Conservation (phyloP, 192 early-diverging fungal species). For the Rhizoclosmatium globosum region DNA sequence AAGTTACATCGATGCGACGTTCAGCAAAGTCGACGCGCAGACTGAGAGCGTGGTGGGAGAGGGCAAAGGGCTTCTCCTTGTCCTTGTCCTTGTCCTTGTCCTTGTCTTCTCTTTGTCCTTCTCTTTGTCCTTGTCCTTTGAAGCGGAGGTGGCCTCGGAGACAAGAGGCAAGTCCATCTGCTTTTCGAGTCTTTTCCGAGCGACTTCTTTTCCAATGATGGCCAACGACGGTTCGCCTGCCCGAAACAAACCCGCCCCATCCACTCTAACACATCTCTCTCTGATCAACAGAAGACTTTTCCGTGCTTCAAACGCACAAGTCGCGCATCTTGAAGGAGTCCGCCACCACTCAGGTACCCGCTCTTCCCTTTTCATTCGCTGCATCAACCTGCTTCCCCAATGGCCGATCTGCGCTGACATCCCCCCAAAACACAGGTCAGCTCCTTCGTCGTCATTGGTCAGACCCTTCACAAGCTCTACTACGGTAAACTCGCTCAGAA, state of each 20-base stretch:
- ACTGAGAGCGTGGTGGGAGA: background rate
- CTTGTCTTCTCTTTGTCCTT: background rate
- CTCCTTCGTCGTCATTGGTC: constrained; percentile 65
- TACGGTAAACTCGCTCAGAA: constrained; percentile 34
- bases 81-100: background rate
- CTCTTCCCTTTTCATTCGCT: background rate
- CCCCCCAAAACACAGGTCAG: constrained; percentile 36
- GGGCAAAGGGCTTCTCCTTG: background rate
- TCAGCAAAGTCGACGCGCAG: constrained; percentile 21
- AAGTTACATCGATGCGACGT: constrained; percentile 22
- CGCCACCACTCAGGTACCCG: background rate
- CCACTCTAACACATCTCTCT: background rate
- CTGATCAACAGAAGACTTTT: background rate
- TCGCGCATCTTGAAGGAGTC: constrained; percentile 17
- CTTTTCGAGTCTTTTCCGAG: no score
- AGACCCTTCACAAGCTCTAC: constrained; percentile 62
- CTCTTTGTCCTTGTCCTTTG: constrained; percentile 9
- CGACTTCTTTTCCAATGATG: no score
- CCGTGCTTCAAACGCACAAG: constrained; percentile 25
- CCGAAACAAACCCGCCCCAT: no score
- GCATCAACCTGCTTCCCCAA: background rate
- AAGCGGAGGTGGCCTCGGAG: no score
- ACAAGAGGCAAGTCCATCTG: no score
- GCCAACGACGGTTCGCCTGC: no score
- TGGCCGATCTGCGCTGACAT: background rate